Conservation (phyloP, 257 asterid genomes). For the Perilla frutescens region DNA sequence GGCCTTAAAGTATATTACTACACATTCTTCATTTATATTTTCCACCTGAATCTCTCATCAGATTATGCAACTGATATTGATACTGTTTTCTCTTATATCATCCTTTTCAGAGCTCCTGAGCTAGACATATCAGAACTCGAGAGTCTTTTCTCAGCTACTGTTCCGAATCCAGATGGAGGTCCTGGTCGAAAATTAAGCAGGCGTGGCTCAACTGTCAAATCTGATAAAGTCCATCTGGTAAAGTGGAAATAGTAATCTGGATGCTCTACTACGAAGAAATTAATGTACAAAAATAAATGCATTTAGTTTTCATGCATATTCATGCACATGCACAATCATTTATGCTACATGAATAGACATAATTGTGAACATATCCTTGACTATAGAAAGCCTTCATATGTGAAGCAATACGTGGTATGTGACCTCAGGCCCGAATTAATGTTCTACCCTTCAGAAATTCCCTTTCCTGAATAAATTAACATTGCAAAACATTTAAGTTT, state of each 20-base stretch:
- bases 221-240: slow-evolving; percentile 87
- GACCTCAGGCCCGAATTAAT: too few relatives aligned
- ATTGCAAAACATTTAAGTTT: not conserved
- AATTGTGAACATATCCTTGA: not conserved
- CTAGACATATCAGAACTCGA: slow-evolving; percentile 85
- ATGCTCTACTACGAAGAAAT: not conserved
- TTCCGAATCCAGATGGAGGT: slow-evolving; percentile 51
- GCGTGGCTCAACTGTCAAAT: slow-evolving; percentile 56
- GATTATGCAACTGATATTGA: slow-evolving; percentile 28
- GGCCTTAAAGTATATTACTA: slow-evolving; percentile 65
- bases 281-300: not conserved
- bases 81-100: slow-evolving; percentile 31
- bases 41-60: slow-evolving; percentile 11
- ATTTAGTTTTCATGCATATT: not conserved
- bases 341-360: not conserved
- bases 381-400: not conserved
- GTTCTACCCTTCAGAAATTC: too few relatives aligned
- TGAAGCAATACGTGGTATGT: not conserved
- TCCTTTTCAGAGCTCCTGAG: slow-evolving; percentile 73
- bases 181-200: slow-evolving; percentile 44
- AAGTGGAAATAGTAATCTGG: not conserved
- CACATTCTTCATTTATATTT: slow-evolving; percentile 5
- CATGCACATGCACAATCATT: slow-evolving; percentile 3
- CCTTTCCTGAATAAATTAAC: not conserved
- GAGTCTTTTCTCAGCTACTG: slow-evolving; percentile 76